A percentile compares a stretch with the other conserved stretches of the same genome.
Conservation (phyloP, 73 alveolate genomes). For the Tetrahymena borealis region DNA sequence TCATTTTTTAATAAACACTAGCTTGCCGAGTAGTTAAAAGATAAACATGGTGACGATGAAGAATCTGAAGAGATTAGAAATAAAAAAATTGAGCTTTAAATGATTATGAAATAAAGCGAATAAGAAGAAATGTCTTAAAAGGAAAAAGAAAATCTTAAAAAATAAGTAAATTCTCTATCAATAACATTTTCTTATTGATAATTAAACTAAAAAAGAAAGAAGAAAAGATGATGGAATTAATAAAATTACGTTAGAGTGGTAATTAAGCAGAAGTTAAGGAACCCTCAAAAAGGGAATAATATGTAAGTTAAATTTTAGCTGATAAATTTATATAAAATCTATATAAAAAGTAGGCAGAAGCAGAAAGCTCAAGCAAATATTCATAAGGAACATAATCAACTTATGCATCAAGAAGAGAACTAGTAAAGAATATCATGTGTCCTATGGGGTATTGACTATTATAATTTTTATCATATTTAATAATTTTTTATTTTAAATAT, state of each 20-base stretch:
- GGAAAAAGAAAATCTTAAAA: not conserved
- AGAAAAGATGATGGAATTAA: not conserved
- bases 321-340: not conserved
- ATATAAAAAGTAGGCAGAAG: not conserved
- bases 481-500: not conserved
- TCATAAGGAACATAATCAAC: not conserved
- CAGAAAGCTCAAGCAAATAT: not conserved
- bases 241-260: not conserved
- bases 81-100: not conserved
- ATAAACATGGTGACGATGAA: not conserved
- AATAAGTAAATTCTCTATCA: not conserved
- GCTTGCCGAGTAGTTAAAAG: not conserved
- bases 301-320: too few species aligned
- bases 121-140: not conserved
- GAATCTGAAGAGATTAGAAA: not conserved
- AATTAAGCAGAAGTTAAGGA: too few species aligned
- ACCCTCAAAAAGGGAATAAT: too few species aligned
- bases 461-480: not conserved
- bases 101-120: not conserved
- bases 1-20: not conserved
- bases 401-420: not conserved
- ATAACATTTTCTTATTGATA: not conserved
- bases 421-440: not conserved
- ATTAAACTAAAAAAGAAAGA: not conserved
- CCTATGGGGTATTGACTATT: not conserved